Evolutionary conservation across 192 early-diverging fungal genomes (phyloP), one percentile per base, ranked within the genome.

Genomic region (Podila minutissima): DNA sequence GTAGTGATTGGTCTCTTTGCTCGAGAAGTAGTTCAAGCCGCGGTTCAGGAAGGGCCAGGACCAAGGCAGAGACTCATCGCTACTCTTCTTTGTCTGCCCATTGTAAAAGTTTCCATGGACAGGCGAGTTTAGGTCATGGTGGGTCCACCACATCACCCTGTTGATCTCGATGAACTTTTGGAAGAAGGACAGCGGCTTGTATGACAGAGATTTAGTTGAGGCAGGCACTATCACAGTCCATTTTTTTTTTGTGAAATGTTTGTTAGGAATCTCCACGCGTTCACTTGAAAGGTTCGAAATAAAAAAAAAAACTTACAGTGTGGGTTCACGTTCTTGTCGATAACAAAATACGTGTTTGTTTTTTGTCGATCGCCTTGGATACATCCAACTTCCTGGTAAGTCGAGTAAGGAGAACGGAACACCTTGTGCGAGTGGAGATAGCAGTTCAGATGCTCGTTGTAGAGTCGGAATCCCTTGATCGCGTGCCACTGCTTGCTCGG

Each of bases 161-260:
- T 96, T 95, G 33, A 96, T 83, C 81, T 98, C 94, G 22, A 93
- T 59, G 38, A 97, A 96, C 85, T 98, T 99, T 49, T 79, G 79
- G 32, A 94, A 82, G 71, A 99, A 96, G 19, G 88, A 84, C 20
- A 92, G 88, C 9, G 84, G 86, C 33, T 76, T 82, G 71, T 89
- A 89, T 58, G 82, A 79, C 38, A 90, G 87, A 61, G 83, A 83
- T 26, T 85, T 82, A 0, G 89, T 83, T 59, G 84, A 63, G 7
- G 71, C 87, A 17, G 90, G 87, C 24, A 95, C 83, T 89, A 73
- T 3, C 22, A 3, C 37, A 17, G 5, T 1, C 1, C n/a, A 22
- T 7, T 10, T 12, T 12, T 41, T 11, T n/a, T n/a, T n/a, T n/a
- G n/a, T n/a, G 38, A 41, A 1, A 41, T 41, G 12, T 12, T 12